phyloP scores from a whole-genome alignment of 768 basidiomycete species.

The Rhodotorula graminis region DNA sequence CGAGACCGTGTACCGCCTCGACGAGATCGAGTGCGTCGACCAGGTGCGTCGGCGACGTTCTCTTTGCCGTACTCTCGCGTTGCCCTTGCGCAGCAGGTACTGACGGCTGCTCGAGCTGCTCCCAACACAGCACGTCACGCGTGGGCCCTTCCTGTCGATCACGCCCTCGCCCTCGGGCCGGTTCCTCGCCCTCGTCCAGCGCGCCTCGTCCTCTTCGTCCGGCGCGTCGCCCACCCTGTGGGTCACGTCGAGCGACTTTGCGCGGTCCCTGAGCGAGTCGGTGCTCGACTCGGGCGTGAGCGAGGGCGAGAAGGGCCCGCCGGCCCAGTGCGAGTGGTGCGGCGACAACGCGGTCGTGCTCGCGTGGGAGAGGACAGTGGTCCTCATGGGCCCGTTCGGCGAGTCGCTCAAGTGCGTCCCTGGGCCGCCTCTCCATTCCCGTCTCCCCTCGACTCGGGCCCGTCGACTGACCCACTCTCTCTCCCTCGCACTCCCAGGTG shows the following conservation, averaged over 20 bases:
- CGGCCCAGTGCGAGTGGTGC: slow-evolving; percentile 80
- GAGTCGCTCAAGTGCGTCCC: slow-evolving; percentile 69
- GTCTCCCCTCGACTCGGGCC: not conserved
- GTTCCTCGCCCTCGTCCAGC: slow-evolving; percentile 62
- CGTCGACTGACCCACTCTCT: not conserved
- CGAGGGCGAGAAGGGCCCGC: slow-evolving; percentile 46
- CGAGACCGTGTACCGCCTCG: slow-evolving; percentile 69
- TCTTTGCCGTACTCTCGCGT: not conserved
- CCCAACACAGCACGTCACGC: slow-evolving; percentile 59
- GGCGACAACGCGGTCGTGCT: slow-evolving; percentile 90
- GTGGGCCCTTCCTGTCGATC: slow-evolving; percentile 82
- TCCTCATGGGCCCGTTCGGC: slow-evolving; percentile 88
- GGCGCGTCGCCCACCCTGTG: slow-evolving; percentile 76
- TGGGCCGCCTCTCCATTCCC: not conserved
- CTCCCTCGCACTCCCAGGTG: slow-evolving; percentile 55
- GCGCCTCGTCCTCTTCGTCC: slow-evolving; percentile 85
- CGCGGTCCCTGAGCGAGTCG: slow-evolving; percentile 80
- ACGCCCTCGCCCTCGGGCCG: slow-evolving; percentile 91
- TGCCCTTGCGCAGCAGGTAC: not conserved
- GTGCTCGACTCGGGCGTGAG: slow-evolving; percentile 48
- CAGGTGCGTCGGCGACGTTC: slow-evolving; percentile 48
- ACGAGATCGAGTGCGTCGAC: slow-evolving; percentile 81
- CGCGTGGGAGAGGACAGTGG: slow-evolving; percentile 68
- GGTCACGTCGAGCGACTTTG: slow-evolving; percentile 94
- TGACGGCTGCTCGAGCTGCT: no score